Conservation (phyloP, 257 asterid genomes). For the Solanum chiquidenum region DNA sequence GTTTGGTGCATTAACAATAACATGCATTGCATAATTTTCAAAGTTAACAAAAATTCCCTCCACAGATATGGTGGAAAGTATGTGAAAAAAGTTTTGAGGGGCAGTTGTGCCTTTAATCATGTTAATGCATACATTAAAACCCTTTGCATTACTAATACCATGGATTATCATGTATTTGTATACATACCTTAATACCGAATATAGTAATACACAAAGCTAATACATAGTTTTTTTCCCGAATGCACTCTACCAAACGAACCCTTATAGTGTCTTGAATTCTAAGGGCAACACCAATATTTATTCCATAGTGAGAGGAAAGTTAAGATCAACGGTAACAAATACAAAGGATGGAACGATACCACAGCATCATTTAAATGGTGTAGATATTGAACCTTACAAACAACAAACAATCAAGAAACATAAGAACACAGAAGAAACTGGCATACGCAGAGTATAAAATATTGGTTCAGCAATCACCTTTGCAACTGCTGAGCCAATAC, state of each 20-base stretch:
- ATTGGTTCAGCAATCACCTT: conserved; percentile 37
- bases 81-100: background rate
- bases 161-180: background rate
- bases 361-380: background rate
- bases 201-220: background rate
- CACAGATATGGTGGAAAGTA: background rate
- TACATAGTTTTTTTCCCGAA: background rate
- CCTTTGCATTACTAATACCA: background rate
- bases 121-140: background rate
- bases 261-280: background rate
- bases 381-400: background rate
- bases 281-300: background rate
- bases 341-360: background rate
- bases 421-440: background rate
- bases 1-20: background rate
- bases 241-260: background rate
- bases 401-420: background rate
- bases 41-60: background rate
- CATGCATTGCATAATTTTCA: background rate
- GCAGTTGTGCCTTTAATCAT: background rate
- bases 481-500: conserved; percentile 77
- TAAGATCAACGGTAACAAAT: background rate
- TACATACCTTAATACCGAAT: background rate
- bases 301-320: background rate
- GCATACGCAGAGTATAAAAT: background rate